Evolutionary conservation across 345 rosid species (phyloP).

Genomic region (Ceriops tagal): DNA sequence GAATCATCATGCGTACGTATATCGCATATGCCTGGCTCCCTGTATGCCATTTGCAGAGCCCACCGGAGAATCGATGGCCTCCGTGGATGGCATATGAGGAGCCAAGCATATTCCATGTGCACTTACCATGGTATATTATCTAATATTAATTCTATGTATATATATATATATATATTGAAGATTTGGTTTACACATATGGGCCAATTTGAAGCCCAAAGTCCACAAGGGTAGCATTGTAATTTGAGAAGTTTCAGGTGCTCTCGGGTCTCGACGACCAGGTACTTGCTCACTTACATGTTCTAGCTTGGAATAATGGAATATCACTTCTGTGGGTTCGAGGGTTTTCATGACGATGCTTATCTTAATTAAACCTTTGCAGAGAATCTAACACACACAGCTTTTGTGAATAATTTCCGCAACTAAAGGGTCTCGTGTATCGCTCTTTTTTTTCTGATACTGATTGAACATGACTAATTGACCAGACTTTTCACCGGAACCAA

Average conservation of each 20-base stretch:
- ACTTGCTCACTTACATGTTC: neutral
- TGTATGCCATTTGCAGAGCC: constrained; percentile 91
- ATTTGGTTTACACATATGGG: no score
- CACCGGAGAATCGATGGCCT: constrained; percentile 64
- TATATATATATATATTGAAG: neutral
- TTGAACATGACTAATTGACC: neutral
- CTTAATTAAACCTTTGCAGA: neutral
- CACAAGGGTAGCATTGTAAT: constrained; percentile 27
- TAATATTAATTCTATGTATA: neutral
- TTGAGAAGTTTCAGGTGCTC: constrained; percentile 9
- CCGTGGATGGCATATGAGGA: constrained; percentile 99
- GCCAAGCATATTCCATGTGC: constrained; percentile 50
- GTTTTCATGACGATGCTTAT: neutral
- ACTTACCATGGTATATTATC: neutral
- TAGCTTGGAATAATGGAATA: neutral
- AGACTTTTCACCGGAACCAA: constrained; percentile 13
- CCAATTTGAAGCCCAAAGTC: neutral
- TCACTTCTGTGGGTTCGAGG: neutral
- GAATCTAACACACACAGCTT: neutral
- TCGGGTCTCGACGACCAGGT: constrained; percentile 1
- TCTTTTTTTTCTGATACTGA: neutral
- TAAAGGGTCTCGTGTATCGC: no score
- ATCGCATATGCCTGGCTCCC: constrained; percentile 94
- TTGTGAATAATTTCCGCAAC: neutral
- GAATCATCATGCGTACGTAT: constrained; percentile 5